Evolutionary conservation across 352 stramenopile species (phyloP).

Genomic region (Sclerospora graminicola): DNA sequence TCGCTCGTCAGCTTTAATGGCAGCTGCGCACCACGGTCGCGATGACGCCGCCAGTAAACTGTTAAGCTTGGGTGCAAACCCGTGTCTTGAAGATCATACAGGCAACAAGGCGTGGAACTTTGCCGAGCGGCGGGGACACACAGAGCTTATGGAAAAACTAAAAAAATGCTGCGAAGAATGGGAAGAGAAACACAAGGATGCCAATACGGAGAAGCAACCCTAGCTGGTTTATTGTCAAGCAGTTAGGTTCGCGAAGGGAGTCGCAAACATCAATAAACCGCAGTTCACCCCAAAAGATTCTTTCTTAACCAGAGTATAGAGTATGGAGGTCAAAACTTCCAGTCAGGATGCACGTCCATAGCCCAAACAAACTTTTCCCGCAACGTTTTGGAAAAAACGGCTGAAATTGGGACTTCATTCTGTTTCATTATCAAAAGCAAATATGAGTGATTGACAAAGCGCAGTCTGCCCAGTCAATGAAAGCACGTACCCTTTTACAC

Average conservation of each 20-base stretch:
- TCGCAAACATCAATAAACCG: too few relatives aligned
- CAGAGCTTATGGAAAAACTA: slow-evolving; percentile 52
- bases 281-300: too few relatives aligned
- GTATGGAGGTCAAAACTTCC: slow-evolving; percentile 82
- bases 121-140: slow-evolving; percentile 55
- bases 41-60: slow-evolving; percentile 62
- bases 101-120: slow-evolving; percentile 59
- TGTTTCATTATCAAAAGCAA: slow-evolving; percentile 10
- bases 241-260: too few relatives aligned
- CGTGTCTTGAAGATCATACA: slow-evolving; percentile 37
- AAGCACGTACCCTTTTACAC: slow-evolving; percentile 95
- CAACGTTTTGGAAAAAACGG: slow-evolving; percentile 97
- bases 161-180: slow-evolving; percentile 62
- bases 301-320: too few relatives aligned
- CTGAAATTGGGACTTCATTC: slow-evolving; percentile 95
- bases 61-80: slow-evolving; percentile 54
- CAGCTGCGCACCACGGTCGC: slow-evolving; percentile 65
- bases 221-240: too few relatives aligned
- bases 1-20: slow-evolving; percentile 64
- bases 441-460: slow-evolving; percentile 1
- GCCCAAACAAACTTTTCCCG: slow-evolving; percentile 99
- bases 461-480: background rate
- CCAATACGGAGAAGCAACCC: slow-evolving; percentile 5
- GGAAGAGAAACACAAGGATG: slow-evolving; percentile 23
- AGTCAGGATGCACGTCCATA: slow-evolving; percentile 95